Base-by-base conservation (phyloP, 2,329 filamentous ascomycete species). In the Cercospora beticola region DNA sequence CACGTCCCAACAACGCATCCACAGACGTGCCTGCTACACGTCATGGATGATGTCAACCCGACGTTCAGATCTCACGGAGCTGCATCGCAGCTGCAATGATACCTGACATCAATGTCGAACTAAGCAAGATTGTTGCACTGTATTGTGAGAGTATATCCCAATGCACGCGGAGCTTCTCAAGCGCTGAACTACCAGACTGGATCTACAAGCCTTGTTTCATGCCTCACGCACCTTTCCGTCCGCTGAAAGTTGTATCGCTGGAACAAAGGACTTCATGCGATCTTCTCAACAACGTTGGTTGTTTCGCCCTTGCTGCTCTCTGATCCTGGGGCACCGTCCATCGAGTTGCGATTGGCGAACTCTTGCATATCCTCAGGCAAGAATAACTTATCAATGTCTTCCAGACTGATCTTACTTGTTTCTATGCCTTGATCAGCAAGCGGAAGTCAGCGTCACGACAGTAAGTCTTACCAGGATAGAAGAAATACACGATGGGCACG, bases 351-450 rank as follows among this genome's bases (percentile, higher is more conserved):
- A 4, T 36, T 54, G 14, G 65, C 65, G 14, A 62, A 62, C n/a
- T 70, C 61, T 33, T 70, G 54, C 68, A 70, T 62, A 30, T 65
- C n/a, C 12, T 31, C 65, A 9, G 65, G 68, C 4, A 70, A 30
- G 21, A 70, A 70, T 21, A 70, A 40, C 58, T 68, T 68, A 58
- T 70, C 68, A n/a, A 70, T 70, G 36, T 83, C 81, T 71, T 83
- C 82, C 14, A 83, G 75, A 30, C 79, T 71, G 56, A 74, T 71
- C 12, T 73, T 71, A 8, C 63, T 66, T 4, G 73, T 75, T 57
- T 77, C 75, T 1, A 72, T 14, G 8, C 16, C 21, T 5, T 26
- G 6, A 18, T 46, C 9, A 46, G 21, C 21, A 8, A 16, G 23
- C 7, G 16, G 6, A 28, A 9, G 5, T 52, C 10, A 2, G 26